Percentiles rank a stretch among this genome's conserved stretches.
These are phyloP conservation scores for Ceratocystis albifundus DNA, from an alignment of 2,329 filamentous ascomycete genomes.

Conservation along the genomic window DNA sequence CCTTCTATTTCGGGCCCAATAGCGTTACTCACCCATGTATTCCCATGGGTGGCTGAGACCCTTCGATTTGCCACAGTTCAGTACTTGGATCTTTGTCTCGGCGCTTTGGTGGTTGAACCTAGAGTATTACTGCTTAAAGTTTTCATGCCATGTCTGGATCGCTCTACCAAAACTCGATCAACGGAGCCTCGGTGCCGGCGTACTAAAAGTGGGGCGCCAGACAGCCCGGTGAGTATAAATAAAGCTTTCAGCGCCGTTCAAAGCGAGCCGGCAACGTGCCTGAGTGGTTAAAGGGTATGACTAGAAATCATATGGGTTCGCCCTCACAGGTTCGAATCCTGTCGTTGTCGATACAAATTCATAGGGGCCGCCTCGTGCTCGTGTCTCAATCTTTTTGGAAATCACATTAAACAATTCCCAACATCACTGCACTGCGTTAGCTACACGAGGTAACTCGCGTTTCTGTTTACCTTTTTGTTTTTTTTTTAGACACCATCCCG, in stretches of 20 bases:
- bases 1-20: too few relatives aligned
- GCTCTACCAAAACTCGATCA: too few relatives aligned
- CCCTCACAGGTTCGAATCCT: slow-evolving; percentile 23
- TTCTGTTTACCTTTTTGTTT: background rate
- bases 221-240: background rate
- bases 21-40: too few relatives aligned
- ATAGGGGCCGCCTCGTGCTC: background rate
- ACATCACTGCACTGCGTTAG: background rate
- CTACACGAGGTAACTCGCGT: background rate
- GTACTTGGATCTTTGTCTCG: too few relatives aligned
- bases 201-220: too few relatives aligned
- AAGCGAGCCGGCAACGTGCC: slow-evolving; percentile 21
- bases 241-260: background rate
- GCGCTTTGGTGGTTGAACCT: too few relatives aligned
- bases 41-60: too few relatives aligned
- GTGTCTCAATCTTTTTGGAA: background rate
- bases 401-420: background rate
- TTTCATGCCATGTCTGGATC: too few relatives aligned
- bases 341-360: slow-evolving; percentile 18
- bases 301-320: slow-evolving; percentile 24
- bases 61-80: too few relatives aligned
- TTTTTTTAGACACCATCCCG: background rate
- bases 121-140: too few relatives aligned
- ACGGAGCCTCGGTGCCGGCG: too few relatives aligned
- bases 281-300: slow-evolving; percentile 24